A percentile compares a stretch with the other conserved stretches of the same genome.
phyloP scores from a whole-genome alignment of 2,329 filamentous ascomycete genomes.

The Fusarium domesticum region DNA sequence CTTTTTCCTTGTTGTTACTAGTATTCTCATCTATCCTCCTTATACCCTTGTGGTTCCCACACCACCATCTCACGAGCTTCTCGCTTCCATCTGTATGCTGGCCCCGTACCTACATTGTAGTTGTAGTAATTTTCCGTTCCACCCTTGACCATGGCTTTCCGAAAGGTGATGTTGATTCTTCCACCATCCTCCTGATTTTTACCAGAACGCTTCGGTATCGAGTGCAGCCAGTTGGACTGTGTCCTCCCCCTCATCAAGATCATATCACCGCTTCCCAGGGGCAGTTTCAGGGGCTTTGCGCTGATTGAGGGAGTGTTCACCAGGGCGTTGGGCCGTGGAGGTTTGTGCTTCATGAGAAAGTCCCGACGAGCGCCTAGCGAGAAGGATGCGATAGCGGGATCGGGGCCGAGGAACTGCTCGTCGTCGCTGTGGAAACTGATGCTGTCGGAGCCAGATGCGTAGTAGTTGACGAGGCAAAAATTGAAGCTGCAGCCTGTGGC shows the following conservation, averaged over 20 bases:
- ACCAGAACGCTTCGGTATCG: conserved; percentile 70
- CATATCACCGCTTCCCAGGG: conserved; percentile 70
- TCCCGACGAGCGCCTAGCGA: conserved; percentile 70
- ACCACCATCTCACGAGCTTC: conserved; percentile 47
- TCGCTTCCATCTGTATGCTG: conserved; percentile 66
- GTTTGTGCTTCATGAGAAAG: conserved; percentile 78
- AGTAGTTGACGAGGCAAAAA: conserved; percentile 81
- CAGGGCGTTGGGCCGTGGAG: conserved; percentile 37
- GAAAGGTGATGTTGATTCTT: conserved; percentile 75
- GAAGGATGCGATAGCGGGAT: conserved; percentile 72
- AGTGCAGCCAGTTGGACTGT: conserved; percentile 75
- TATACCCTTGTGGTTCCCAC: conserved; percentile 34
- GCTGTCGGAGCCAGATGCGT: conserved; percentile 71
- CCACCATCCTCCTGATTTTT: conserved; percentile 60
- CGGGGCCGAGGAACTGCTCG: conserved; percentile 67
- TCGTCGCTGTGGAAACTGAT: conserved; percentile 81
- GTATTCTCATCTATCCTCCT: conserved; percentile 11
- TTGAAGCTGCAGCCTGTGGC: conserved; percentile 69
- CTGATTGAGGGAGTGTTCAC: conserved; percentile 28
- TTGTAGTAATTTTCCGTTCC: conserved; percentile 82
- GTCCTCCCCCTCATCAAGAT: conserved; percentile 72
- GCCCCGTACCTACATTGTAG: conserved; percentile 74
- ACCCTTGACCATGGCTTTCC: conserved; percentile 65
- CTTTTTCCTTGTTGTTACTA: conserved; percentile 5
- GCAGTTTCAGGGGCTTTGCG: conserved; percentile 46